A percentile compares a stretch with the other conserved stretches of the same genome.
phyloP scores from a whole-genome alignment of 208 protist genomes.

The Trypanosoma platydactyli region DNA sequence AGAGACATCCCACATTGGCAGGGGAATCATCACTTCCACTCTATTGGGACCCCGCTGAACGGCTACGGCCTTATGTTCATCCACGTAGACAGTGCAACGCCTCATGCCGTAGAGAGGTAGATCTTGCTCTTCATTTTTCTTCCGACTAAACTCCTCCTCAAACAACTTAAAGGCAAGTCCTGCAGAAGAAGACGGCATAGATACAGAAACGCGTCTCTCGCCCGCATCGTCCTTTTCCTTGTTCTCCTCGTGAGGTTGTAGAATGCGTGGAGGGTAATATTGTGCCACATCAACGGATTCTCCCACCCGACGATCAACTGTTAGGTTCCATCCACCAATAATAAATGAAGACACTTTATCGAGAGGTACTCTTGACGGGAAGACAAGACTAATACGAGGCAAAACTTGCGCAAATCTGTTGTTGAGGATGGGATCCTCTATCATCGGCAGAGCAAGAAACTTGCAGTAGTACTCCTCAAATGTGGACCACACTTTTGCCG shows the following conservation, averaged over 20 bases:
- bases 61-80: constrained; percentile 26
- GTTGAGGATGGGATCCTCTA: constrained; percentile 23
- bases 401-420: constrained; percentile 22
- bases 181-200: background rate
- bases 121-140: constrained; percentile 8
- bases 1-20: constrained; percentile 24
- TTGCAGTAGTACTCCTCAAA: constrained; percentile 66
- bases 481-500: constrained; percentile 78
- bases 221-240: background rate
- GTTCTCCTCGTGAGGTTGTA: constrained; percentile 6
- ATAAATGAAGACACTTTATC: constrained; percentile 39
- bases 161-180: constrained; percentile 27
- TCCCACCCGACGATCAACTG: constrained; percentile 10
- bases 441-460: constrained; percentile 25
- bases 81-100: constrained; percentile 34
- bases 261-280: constrained; percentile 24
- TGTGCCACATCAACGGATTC: background rate
- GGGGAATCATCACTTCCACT: constrained; percentile 40
- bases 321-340: constrained; percentile 39
- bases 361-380: constrained; percentile 35
- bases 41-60: constrained; percentile 35
- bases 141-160: constrained; percentile 24
- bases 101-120: constrained; percentile 35
- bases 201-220: background rate
- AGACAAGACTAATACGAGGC: constrained; percentile 29